A percentile compares a stretch with the other conserved stretches of the same genome.
Conservation (phyloP, 1,284 basidiomycete species). For the Fomitopsis betulina region DNA sequence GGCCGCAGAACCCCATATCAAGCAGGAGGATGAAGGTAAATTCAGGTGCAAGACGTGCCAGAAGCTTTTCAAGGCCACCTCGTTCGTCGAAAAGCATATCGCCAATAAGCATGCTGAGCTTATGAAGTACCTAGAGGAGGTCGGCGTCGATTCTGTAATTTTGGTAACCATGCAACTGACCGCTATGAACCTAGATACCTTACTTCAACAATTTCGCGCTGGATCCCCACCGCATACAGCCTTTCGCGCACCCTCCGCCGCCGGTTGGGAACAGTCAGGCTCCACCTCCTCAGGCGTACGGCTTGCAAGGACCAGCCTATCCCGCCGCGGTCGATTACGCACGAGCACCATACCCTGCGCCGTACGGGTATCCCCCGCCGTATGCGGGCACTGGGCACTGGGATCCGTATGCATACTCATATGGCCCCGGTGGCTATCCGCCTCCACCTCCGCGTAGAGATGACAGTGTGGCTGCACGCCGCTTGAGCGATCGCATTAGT, state of each 20-base stretch:
- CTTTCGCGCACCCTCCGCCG: conserved; percentile 73
- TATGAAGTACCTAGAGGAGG: conserved; percentile 73
- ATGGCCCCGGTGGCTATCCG: conserved; percentile 26
- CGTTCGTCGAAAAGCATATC: conserved; percentile 94
- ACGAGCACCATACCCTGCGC: conserved; percentile 39
- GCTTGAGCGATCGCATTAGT: conserved; percentile 73
- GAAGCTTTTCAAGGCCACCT: conserved; percentile 93
- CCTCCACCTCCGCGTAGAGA: conserved; percentile 46
- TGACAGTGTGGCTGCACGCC: conserved; percentile 49
- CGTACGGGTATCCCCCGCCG: conserved; percentile 35
- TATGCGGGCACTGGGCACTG: conserved; percentile 34
- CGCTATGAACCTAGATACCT: conserved; percentile 49
- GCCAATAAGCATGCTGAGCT: conserved; percentile 85
- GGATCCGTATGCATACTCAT: conserved; percentile 47
- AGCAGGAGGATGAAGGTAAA: conserved; percentile 93
- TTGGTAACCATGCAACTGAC: conserved; percentile 1
- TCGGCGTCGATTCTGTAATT: conserved; percentile 26
- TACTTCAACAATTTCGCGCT: conserved; percentile 93
- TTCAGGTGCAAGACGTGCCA: conserved; percentile 92
- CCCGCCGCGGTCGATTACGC: conserved; percentile 37
- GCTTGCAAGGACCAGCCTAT: conserved; percentile 57
- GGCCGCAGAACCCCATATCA: conserved; percentile 74
- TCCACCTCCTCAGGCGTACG: conserved; percentile 76
- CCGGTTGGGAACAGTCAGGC: conserved; percentile 58
- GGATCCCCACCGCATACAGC: conserved; percentile 88